Evolutionary conservation across 2,329 filamentous ascomycete species (phyloP).

Genomic region (Verticillium isaacii): DNA sequence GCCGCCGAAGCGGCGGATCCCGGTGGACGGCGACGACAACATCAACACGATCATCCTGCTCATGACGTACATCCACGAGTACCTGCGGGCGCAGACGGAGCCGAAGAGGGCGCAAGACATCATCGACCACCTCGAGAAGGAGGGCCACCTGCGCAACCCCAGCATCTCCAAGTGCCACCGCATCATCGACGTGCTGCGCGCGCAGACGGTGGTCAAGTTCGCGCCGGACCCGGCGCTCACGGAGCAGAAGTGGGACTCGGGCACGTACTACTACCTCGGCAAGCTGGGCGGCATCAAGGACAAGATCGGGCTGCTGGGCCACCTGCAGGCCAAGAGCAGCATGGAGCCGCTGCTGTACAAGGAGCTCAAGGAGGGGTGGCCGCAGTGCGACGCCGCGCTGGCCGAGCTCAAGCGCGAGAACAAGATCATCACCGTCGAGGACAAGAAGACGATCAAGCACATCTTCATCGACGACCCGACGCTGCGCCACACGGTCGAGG

Average conservation of each 20-base stretch:
- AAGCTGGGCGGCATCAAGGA: constrained; percentile 75
- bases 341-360: constrained; percentile 78
- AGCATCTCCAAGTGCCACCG: constrained; percentile 28
- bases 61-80: constrained; percentile 80
- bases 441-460: constrained; percentile 83
- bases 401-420: constrained; percentile 72
- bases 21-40: constrained; percentile 33
- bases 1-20: constrained; percentile 54
- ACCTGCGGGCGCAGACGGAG: constrained; percentile 67
- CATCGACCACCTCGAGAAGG: constrained; percentile 73
- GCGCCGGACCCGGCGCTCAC: constrained; percentile 54
- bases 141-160: constrained; percentile 44
- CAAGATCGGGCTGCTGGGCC: constrained; percentile 70
- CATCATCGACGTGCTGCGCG: constrained; percentile 64
- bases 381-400: constrained; percentile 74
- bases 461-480: constrained; percentile 87
- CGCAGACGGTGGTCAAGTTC: constrained; percentile 56
- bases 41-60: constrained; percentile 3
- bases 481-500: constrained; percentile 69
- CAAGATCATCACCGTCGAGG: constrained; percentile 78
- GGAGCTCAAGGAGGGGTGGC: constrained; percentile 95
- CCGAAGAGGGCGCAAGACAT: constrained; percentile 71
- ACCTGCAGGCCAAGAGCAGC: constrained; percentile 76
- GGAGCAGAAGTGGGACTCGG: constrained; percentile 60
- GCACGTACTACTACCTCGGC: constrained; percentile 79